phyloP scores from a whole-genome alignment of 495 filamentous ascomycete species.

The Neurospora sp. region DNA sequence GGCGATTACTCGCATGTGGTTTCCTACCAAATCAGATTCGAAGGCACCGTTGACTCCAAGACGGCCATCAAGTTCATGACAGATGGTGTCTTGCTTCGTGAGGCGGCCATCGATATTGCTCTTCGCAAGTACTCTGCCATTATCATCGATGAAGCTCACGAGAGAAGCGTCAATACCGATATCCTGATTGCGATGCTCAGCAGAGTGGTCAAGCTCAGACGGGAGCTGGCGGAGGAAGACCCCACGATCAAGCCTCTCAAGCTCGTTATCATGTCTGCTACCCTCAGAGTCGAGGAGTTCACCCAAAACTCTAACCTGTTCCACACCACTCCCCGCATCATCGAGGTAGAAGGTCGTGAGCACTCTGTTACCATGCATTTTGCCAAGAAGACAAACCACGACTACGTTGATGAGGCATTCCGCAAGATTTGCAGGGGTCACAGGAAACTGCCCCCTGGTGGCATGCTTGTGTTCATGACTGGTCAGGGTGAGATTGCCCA shows the following conservation, averaged over 20 bases:
- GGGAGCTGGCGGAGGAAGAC: conserved; percentile 34
- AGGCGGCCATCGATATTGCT: conserved; percentile 82
- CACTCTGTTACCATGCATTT: conserved; percentile 88
- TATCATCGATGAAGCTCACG: conserved; percentile 95
- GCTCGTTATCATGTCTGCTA: conserved; percentile 97
- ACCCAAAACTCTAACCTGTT: conserved; percentile 76
- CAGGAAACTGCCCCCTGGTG: conserved; percentile 79
- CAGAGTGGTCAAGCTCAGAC: conserved; percentile 68
- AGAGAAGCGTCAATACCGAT: conserved; percentile 94
- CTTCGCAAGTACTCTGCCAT: conserved; percentile 90
- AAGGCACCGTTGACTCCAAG: conserved; percentile 67
- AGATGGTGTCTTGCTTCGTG: conserved; percentile 88
- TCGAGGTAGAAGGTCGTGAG: conserved; percentile 91
- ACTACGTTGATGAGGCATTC: conserved; percentile 85
- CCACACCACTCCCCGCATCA: conserved; percentile 64
- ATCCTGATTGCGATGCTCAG: conserved; percentile 95
- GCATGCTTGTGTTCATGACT: conserved; percentile 91
- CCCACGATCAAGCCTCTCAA: conserved; percentile 67
- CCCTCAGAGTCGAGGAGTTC: conserved; percentile 81
- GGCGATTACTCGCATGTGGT: conserved; percentile 59
- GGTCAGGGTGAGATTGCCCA: conserved; percentile 83
- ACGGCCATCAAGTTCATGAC: conserved; percentile 99
- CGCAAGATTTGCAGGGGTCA: conserved; percentile 84
- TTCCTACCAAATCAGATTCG: conserved; percentile 92
- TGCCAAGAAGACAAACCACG: conserved; percentile 65